Evolutionary conservation across 176 grass and related monocot species (phyloP).

Genomic region (Juncus effusus): DNA sequence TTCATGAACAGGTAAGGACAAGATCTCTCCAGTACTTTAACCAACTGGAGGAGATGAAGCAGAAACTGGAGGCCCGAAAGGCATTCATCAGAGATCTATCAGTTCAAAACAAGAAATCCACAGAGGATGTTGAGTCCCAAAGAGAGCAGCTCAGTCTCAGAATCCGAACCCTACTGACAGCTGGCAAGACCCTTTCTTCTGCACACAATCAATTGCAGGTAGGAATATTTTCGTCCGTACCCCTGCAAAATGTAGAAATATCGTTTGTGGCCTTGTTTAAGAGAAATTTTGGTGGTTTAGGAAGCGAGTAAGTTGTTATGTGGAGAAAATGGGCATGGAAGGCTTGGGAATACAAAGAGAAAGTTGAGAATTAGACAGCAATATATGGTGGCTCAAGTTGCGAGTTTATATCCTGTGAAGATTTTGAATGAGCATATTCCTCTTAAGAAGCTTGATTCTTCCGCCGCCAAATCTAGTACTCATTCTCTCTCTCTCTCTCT

Average conservation of each 20-base stretch:
- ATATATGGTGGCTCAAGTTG: conserved; percentile 62
- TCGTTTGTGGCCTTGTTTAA: not conserved
- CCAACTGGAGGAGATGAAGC: conserved; percentile 64
- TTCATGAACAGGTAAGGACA: conserved; percentile 41
- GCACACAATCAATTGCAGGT: conserved; percentile 61
- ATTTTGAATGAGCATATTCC: conserved; percentile 46
- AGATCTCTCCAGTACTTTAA: conserved; percentile 44
- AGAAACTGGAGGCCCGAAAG: conserved; percentile 36
- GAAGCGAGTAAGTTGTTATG: conserved; percentile 60
- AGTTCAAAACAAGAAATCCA: conserved; percentile 21
- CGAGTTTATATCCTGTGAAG: conserved; percentile 68
- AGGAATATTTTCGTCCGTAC: not conserved
- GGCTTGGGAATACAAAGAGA: conserved; percentile 41
- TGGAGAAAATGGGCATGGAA: conserved; percentile 57
- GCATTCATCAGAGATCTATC: conserved; percentile 43
- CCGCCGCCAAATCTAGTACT: conserved; percentile 35
- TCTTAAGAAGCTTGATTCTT: conserved; percentile 38
- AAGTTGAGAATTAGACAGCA: conserved; percentile 53
- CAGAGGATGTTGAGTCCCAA: conserved; percentile 40
- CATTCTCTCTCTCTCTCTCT: conserved; percentile 10
- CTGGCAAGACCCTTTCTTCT: conserved; percentile 40
- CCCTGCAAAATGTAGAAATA: not conserved
- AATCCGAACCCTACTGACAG: conserved; percentile 54
- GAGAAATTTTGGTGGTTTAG: conserved; percentile 23
- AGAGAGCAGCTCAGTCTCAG: conserved; percentile 45